Evolutionary conservation across 1,284 basidiomycete species (phyloP).

Genomic region (Boletus sp.): DNA sequence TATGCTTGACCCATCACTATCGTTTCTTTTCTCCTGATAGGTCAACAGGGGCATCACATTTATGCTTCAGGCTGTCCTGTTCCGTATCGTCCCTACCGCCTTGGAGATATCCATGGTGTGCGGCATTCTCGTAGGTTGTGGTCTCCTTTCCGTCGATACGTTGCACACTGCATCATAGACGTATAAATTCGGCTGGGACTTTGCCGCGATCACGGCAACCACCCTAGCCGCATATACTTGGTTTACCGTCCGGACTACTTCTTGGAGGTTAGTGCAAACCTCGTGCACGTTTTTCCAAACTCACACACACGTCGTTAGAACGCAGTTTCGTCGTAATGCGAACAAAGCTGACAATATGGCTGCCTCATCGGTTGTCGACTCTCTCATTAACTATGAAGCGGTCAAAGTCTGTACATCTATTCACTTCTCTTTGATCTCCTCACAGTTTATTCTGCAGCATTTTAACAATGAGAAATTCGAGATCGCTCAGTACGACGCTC

Average conservation of each 20-base stretch:
- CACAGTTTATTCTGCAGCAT: slow-evolving; percentile 49
- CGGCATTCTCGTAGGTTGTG: slow-evolving; percentile 77
- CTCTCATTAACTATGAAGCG: slow-evolving; percentile 96
- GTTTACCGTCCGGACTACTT: slow-evolving; percentile 95
- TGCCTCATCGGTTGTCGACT: slow-evolving; percentile 91
- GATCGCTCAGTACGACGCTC: slow-evolving; percentile 87
- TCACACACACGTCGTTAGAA: slow-evolving; percentile 47
- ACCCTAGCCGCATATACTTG: slow-evolving; percentile 93
- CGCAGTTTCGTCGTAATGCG: slow-evolving; percentile 89
- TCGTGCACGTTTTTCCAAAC: neutral
- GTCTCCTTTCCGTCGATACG: neutral
- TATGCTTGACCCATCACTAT: slow-evolving; percentile 30
- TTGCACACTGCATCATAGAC: slow-evolving; percentile 47
- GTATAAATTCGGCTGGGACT: slow-evolving; percentile 96
- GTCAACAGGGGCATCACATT: slow-evolving; percentile 87
- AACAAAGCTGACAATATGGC: slow-evolving; percentile 97
- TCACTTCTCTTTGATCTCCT: neutral
- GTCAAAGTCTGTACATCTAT: slow-evolving; percentile 68
- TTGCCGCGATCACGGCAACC: slow-evolving; percentile 83
- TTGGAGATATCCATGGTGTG: slow-evolving; percentile 96
- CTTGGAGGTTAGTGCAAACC: slow-evolving; percentile 70
- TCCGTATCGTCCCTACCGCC: slow-evolving; percentile 94
- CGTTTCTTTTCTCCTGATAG: slow-evolving; percentile 1
- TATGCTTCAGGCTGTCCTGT: slow-evolving; percentile 88
- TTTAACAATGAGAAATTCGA: slow-evolving; percentile 98